Percentiles rank a stretch among this genome's conserved stretches.
Evolutionary conservation across 805 yeast genomes (phyloP).

Genomic region (Hanseniaspora mollemarum): DNA sequence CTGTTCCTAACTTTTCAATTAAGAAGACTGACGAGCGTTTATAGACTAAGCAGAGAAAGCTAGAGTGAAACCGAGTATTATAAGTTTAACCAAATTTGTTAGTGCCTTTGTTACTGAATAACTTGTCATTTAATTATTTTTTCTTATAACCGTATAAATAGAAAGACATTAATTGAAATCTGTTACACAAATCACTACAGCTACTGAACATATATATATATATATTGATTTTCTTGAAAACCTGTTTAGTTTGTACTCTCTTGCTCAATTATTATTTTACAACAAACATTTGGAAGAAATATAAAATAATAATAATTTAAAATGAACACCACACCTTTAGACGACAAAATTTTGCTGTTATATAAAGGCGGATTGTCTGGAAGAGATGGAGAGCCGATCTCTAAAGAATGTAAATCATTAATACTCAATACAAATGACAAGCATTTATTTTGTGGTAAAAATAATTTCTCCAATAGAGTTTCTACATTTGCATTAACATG

Average conservation of each 20-base stretch:
- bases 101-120: too few species aligned
- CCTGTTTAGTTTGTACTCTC: not conserved
- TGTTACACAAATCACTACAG: too few species aligned
- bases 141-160: too few species aligned
- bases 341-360: not conserved
- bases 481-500: constrained; percentile 46
- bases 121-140: too few species aligned
- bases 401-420: constrained; percentile 33
- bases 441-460: constrained; percentile 50
- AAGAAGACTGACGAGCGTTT: too few species aligned
- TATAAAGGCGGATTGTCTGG: constrained; percentile 1
- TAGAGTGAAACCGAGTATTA: too few species aligned
- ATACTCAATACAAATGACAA: constrained; percentile 25
- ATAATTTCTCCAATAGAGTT: constrained; percentile 32
- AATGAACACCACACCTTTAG: not conserved
- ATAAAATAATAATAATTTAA: not conserved
- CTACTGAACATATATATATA: not conserved
- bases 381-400: constrained; percentile 28
- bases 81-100: too few species aligned
- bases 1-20: too few species aligned
- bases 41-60: too few species aligned
- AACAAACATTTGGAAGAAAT: not conserved
- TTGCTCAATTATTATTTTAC: not conserved
- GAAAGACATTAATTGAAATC: too few species aligned
- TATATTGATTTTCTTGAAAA: not conserved